Base-by-base conservation (phyloP, 768 basidiomycete species). In the Mycena venus region DNA sequence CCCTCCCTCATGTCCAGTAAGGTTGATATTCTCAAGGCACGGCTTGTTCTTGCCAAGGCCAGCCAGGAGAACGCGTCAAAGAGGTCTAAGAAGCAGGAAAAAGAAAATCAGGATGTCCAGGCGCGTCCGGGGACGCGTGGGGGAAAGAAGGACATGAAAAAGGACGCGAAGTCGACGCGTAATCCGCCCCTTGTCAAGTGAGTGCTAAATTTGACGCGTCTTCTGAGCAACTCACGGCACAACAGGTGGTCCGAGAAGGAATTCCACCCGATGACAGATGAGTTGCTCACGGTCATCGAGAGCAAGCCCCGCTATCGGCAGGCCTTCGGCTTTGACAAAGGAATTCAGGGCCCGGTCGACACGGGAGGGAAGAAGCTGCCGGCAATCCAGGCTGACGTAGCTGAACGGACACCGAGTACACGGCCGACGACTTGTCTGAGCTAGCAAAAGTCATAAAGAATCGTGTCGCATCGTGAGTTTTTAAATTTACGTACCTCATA, bases 261-360 rank as follows among this genome's bases (percentile, higher is more conserved):
- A 1, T 29, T 3, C 7, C 15, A 47, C 15, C 40, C 29, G 21
- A 60, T 78, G 23, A 79, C 79, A 11, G 79, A 79, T 51, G 25
- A 10, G 8, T 74, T 79, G 21, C 63, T 80, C 32, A 78, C 72
- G 15, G 62, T 79, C 49, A 79, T 79, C 38, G 78, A 80, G 59
- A 72, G 73, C 17, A 78, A 68, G 19, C 55, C 73, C 9, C 61
- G 61, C 7, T 80, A 72, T 70, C 61, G 69, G 47, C 78, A 73
- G 38, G 74, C 75, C 32, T 76, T 80, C 59, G 80, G 80, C 19
- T 80, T 80, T 40, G 66, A 70, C 11, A 78, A 75, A 61, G 74
- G 72, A 12, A 34, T 17, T 7, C 19, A 21, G 11, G 63, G 44
- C 32, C 34, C 31, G 2, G 69, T 69, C 36, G 44, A 63, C 2